Evolutionary conservation across 2,329 filamentous ascomycete genomes (phyloP).

Genomic region (Colletotrichum karsti): DNA sequence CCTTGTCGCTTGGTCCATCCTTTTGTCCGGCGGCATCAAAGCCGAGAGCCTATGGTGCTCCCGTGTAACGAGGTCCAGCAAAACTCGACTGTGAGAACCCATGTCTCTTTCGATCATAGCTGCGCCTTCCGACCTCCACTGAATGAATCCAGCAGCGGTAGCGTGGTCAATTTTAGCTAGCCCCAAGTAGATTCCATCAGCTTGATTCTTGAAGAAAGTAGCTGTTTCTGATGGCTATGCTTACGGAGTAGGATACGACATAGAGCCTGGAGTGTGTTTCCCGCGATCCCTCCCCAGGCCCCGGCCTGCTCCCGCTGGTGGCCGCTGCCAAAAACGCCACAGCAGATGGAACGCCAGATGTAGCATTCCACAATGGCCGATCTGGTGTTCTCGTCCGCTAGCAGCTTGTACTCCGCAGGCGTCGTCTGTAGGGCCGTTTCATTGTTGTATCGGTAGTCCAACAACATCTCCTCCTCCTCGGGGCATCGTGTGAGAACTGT

Average conservation of each 20-base stretch:
- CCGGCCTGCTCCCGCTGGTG: background rate
- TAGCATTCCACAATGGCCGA: background rate
- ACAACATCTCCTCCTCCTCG: background rate
- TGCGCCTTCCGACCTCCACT: background rate
- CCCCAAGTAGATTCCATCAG: no score
- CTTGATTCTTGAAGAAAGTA: no score
- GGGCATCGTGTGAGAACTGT: background rate
- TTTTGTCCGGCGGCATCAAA: background rate
- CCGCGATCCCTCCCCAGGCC: background rate
- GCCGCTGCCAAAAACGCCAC: background rate
- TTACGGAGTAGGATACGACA: background rate
- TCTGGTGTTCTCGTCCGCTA: background rate
- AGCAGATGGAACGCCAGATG: background rate
- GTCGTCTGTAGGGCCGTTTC: background rate
- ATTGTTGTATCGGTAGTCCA: background rate
- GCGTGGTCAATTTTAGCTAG: background rate
- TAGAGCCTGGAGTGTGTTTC: background rate
- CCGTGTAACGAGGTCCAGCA: background rate
- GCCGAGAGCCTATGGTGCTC: background rate
- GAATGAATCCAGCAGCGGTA: background rate
- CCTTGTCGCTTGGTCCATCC: fast-evolving
- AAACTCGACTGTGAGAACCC: background rate
- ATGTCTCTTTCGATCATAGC: background rate
- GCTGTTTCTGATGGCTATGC: no score
- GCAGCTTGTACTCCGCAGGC: background rate